phyloP scores from a whole-genome alignment of 768 basidiomycete species.

The Suillus alpinus region DNA sequence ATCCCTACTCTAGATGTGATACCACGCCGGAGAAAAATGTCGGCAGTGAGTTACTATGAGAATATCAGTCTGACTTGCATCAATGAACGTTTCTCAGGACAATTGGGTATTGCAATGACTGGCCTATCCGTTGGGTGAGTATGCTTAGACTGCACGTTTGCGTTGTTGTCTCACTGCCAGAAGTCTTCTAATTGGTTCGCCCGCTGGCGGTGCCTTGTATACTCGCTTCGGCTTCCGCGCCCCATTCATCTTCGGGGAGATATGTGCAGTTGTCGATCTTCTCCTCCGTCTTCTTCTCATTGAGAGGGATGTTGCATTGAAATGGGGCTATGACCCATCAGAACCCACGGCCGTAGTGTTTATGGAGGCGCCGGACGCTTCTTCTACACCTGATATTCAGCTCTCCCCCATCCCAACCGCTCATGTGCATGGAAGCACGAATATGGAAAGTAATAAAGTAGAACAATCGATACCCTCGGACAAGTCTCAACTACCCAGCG shows the following conservation, averaged over 20 bases:
- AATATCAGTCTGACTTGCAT: not conserved
- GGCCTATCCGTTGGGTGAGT: conserved; percentile 54
- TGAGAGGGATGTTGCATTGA: conserved; percentile 49
- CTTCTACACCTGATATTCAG: not conserved
- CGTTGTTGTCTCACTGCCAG: not conserved
- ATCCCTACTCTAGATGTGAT: conserved; percentile 46
- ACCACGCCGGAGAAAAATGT: conserved; percentile 45
- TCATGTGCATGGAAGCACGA: not conserved
- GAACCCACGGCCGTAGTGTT: not conserved
- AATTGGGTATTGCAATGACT: conserved; percentile 59
- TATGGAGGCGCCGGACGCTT: not conserved
- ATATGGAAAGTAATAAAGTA: not conserved
- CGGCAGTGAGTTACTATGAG: conserved; percentile 40
- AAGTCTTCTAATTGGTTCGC: conserved; percentile 55
- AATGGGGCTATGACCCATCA: conserved; percentile 46
- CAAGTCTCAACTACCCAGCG: not conserved
- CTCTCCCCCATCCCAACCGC: not conserved
- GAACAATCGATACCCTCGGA: not conserved
- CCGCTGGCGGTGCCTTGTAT: conserved; percentile 55
- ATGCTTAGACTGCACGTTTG: not conserved
- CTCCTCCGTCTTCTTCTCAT: conserved; percentile 54
- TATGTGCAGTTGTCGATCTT: conserved; percentile 47
- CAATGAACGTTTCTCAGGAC: conserved; percentile 35
- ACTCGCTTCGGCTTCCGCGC: conserved; percentile 55
- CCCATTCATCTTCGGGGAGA: conserved; percentile 55